Evolutionary conservation across 1,284 basidiomycete genomes (phyloP), one percentile per base, ranked within the genome.

Genomic region (Wolfiporia cocos): DNA sequence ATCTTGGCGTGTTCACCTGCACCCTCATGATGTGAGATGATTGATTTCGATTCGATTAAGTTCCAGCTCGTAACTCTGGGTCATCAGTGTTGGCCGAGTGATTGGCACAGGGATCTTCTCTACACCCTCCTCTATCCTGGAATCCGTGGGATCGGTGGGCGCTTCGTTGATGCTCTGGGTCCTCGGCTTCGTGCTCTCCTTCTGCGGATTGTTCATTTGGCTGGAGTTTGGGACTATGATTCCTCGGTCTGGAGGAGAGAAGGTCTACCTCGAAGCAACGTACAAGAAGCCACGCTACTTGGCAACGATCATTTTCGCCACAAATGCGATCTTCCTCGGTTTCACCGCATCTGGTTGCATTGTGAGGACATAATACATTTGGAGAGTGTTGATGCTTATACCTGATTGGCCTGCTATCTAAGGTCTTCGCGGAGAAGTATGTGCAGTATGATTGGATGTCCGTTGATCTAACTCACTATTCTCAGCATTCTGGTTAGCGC

Each of bases 241-340:
- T 51, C 54, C 52, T 11, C 35, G 40, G 1, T 56, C 52, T 41
- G 86, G 86, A 1, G 86, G 80, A n/a, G 86, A 88, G 64, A 86
- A 86, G 62, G 82, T 80, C 30, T 89, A 88, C 54, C 64, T 88
- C 21, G 84, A 87, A 47, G 84, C 71, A 43, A 73, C 84, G 12
- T 88, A 77, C 59, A 70, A 74, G 39, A 67, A 66, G 23, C 86
- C 86, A 3, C 71, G 69, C 39, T 80, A 77, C 54, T 59, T 88
- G 39, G 69, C 67, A 4, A 81, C 79, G 3, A 78, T 79, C 46
- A 55, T 73, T 5, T 87, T 73, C 50, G 71, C 78, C 0, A 59
- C 71, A 1, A 82, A 85, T 52, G 74, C 76, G 2, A 58, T 85
- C 18, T 63, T 84, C 7, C 70, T 76, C 26, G 81, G 77, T 51